Evolutionary conservation across 148 eudicot genomes (phyloP).

Genomic region (Limonium bicolor): DNA sequence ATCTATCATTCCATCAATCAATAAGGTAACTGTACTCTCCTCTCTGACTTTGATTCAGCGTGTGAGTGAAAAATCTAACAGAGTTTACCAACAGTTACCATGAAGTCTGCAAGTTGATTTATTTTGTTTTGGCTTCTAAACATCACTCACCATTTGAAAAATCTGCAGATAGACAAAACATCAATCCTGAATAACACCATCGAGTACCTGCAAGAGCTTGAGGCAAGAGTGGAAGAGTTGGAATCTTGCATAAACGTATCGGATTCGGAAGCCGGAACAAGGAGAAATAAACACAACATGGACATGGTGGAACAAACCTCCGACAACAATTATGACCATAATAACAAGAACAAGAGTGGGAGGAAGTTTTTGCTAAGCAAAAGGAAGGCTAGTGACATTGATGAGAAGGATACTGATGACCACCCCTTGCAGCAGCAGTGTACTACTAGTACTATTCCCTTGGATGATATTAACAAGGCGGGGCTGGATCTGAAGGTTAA

Average conservation of each 20-base stretch:
- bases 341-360: constrained; percentile 7
- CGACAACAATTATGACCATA: constrained; percentile 16
- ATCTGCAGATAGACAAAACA: constrained; percentile 30
- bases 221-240: constrained; percentile 28
- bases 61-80: no score
- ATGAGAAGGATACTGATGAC: constrained; percentile 21
- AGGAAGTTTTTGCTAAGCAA: constrained; percentile 13
- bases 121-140: background rate
- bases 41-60: no score
- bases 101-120: background rate
- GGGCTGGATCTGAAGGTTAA: constrained; percentile 17
- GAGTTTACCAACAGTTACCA: background rate
- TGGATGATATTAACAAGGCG: constrained; percentile 5
- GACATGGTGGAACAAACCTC: constrained; percentile 21
- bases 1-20: constrained; percentile 24
- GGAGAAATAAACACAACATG: constrained; percentile 8
- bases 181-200: constrained; percentile 19
- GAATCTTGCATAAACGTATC: constrained; percentile 26
- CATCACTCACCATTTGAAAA: constrained; percentile 1
- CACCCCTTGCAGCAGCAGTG: constrained; percentile 12
- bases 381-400: constrained; percentile 31
- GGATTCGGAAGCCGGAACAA: constrained; percentile 11
- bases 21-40: constrained; percentile 23
- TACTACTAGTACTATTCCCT: constrained; percentile 11
- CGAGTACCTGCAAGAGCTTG: constrained; percentile 27